phyloP scores from a whole-genome alignment of 768 basidiomycete genomes.

The Strobilomyces echinocephalus region DNA sequence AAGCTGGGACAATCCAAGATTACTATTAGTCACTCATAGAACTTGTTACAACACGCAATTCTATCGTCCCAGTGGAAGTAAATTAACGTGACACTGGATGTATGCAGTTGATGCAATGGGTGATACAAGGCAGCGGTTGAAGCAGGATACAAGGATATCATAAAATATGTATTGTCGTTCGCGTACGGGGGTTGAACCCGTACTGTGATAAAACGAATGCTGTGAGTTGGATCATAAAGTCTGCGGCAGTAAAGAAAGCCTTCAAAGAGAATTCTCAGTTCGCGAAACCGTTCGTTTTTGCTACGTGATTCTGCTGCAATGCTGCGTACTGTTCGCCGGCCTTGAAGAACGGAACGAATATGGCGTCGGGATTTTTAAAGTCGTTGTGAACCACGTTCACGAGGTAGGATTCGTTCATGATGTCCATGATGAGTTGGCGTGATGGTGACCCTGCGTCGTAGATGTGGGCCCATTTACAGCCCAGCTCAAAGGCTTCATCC shows the following conservation, averaged over 20 bases:
- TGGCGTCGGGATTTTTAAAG: conserved; percentile 78
- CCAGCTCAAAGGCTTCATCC: conserved; percentile 95
- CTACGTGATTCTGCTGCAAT: conserved; percentile 26
- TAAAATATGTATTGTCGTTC: conserved; percentile 26
- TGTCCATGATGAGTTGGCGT: conserved; percentile 64
- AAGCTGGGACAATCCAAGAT: not conserved
- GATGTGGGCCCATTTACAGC: conserved; percentile 83
- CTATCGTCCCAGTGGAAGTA: conserved; percentile 14
- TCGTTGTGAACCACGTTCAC: conserved; percentile 97
- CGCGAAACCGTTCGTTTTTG: conserved; percentile 36
- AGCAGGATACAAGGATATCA: conserved; percentile 13
- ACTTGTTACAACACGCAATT: conserved; percentile 20
- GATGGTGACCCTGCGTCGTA: conserved; percentile 77
- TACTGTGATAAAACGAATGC: conserved; percentile 34
- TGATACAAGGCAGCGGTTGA: conserved; percentile 28
- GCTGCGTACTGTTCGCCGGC: conserved; percentile 60
- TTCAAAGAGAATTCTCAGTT: conserved; percentile 21
- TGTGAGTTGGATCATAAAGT: conserved; percentile 29
- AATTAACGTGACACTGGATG: conserved; percentile 16
- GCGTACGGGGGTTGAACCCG: conserved; percentile 88
- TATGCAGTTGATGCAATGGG: conserved; percentile 59
- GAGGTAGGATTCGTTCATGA: conserved; percentile 80
- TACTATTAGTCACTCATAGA: conserved; percentile 23
- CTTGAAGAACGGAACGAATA: conserved; percentile 83
- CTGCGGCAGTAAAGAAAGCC: no score